Base-by-base conservation (phyloP, 1,284 basidiomycete genomes). In the Anthracocystis panici-leucophaei region DNA sequence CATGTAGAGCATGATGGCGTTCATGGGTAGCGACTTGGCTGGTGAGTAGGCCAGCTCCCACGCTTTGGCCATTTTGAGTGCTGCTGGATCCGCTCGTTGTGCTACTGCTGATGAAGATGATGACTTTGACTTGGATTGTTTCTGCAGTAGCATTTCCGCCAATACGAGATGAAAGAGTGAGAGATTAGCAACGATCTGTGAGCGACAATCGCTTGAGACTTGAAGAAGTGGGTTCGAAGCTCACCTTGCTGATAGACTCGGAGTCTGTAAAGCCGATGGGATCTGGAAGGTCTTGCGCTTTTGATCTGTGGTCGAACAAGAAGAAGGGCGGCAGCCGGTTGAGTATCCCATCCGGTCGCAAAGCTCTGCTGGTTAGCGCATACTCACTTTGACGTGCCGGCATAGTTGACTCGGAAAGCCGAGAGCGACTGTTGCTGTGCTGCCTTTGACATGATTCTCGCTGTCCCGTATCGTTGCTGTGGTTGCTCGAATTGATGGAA, bases 1-100 rank as follows among this genome's bases (percentile, higher is more conserved):
- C 83, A 84, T 84, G 75, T 82, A 84, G 20, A 84, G 75, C 83
- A 84, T 84, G 70, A 83, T 76, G 0, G 75, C 75, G 62, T 84
- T 82, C 83, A 84, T 84, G 7, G 83, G 83, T 20, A 84, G 45
- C 10, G 65, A 54, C 54, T 84, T 84, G 23, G 80, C 78, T 2
- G 83, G 83, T 2, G 81, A 76, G 35, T 75, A 65, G 9, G 83
- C 82, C 9, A 78, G 56, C 52, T 84, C 83, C 83, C 83, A 84
- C 45, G 83, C 82, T 42, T 82, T 81, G 31, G 75, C 65, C 59
- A 75, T 69, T 56, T 82, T 79, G 54, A 83, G 74, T 45, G 77
- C 73, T 51, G 75, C 66, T 38, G 79, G 75, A 20, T 79, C 75
- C 8, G 78, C 73, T 11, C 67, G 41, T 41, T 75, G 52, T 5